Percentiles rank a stretch among this genome's conserved stretches.
phyloP scores from a whole-genome alignment of 306 rosid genomes.

The Pterocarpus macrocarpus region DNA sequence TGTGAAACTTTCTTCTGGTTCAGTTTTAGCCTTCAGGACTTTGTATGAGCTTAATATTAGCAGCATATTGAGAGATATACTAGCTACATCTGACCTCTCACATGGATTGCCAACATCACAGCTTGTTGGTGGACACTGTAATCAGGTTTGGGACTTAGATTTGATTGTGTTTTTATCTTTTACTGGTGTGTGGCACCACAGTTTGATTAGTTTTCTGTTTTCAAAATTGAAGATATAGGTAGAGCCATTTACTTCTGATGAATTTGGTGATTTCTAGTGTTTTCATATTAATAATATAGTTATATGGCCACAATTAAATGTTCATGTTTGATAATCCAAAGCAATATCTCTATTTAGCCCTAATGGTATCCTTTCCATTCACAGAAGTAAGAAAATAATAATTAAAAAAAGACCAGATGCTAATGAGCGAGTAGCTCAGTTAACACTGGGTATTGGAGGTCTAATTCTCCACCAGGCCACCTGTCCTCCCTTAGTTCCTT shows the following conservation, averaged over 20 bases:
- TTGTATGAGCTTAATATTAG: conserved; percentile 83
- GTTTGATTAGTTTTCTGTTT: conserved; percentile 35
- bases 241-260: conserved; percentile 11
- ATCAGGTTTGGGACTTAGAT: conserved; percentile 69
- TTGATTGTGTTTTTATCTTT: conserved; percentile 40
- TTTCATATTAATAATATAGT: conserved; percentile 22
- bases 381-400: neutral
- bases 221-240: neutral
- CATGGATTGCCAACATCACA: conserved; percentile 79
- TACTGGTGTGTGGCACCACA: conserved; percentile 4
- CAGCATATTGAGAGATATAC: conserved; percentile 73
- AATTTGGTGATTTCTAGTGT: conserved; percentile 16
- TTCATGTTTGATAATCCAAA: conserved; percentile 27
- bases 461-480: conserved; percentile 8
- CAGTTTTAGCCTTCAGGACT: conserved; percentile 78
- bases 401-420: too few relatives aligned
- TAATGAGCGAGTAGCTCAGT: conserved; percentile 13
- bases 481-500: neutral
- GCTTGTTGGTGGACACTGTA: conserved; percentile 74
- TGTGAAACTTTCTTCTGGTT: conserved; percentile 85
- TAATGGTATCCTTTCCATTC: conserved; percentile 22
- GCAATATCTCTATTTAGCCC: conserved; percentile 25
- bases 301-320: neutral
- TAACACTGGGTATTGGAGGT: conserved; percentile 26
- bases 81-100: conserved; percentile 71